Conservation (phyloP, 768 basidiomycete genomes). For the Podaxis sp. region DNA sequence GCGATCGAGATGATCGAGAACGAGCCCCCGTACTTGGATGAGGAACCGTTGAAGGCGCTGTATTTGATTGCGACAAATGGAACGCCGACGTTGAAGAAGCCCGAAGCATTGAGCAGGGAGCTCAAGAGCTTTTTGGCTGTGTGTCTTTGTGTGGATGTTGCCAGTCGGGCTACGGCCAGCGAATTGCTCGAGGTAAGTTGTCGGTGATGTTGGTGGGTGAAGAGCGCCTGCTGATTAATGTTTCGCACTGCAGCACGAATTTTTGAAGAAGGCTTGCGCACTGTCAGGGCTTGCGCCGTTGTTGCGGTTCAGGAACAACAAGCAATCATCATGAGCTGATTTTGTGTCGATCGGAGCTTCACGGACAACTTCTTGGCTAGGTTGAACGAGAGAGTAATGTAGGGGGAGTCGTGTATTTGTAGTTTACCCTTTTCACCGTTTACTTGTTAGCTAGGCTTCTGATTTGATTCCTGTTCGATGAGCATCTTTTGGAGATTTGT, state of each 20-base stretch:
- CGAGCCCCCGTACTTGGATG: conserved; percentile 93
- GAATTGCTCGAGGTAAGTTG: conserved; percentile 77
- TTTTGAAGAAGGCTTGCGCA: conserved; percentile 86
- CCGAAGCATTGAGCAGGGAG: conserved; percentile 87
- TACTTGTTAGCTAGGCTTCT: background rate
- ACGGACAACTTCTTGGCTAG: background rate
- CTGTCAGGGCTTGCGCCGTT: conserved; percentile 82
- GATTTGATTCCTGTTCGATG: background rate
- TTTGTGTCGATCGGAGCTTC: background rate
- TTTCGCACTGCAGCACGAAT: conserved; percentile 72
- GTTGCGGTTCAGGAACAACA: conserved; percentile 73
- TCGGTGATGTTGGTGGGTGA: conserved; percentile 3
- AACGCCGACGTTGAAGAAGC: conserved; percentile 96
- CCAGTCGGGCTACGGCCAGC: conserved; percentile 85
- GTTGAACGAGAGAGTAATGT: background rate
- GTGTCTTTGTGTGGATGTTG: conserved; percentile 97
- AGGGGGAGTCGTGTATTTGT: conserved; percentile 1
- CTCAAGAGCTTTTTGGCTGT: conserved; percentile 96
- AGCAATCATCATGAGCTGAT: conserved; percentile 44
- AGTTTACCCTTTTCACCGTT: background rate
- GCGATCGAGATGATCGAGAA: conserved; percentile 99
- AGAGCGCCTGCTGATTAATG: conserved; percentile 12
- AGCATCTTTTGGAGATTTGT: background rate
- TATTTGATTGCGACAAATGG: conserved; percentile 98
- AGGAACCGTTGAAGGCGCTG: conserved; percentile 91